Base-by-base conservation (phyloP, 2,329 filamentous ascomycete species). In the Cladosporium sp. region DNA sequence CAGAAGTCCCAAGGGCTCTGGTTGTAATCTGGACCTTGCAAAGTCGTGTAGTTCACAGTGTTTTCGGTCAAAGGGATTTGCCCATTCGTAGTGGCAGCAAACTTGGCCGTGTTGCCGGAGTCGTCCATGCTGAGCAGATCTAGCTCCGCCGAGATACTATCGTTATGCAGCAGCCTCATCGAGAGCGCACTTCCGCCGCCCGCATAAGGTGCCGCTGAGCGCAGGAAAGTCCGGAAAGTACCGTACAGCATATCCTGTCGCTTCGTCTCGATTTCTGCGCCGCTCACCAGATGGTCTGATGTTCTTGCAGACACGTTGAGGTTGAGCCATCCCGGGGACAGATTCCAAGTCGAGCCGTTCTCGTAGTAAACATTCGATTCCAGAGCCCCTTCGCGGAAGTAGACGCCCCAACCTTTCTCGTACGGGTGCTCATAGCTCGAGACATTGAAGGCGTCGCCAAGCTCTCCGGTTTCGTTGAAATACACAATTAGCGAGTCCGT, bases 401-500 rank as follows among this genome's bases (percentile, higher is more conserved):
- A 61, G 8, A 69, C 65, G 56, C 73, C 74, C 72, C 73, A 77
- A 43, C 73, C 71, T 55, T 71, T 74, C 48, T 77, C 74, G 54
- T 72, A 74, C 19, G 66, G 67, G 59, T 77, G 67, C 45, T 64
- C 61, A 57, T 71, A 78, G 18, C 68, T 59, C 53, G 74, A 67
- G 6, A 68, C 61, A 7, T 70, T 46, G 52, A 77, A 73, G 13
- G 70, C 64, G 6, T 66, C 54, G 3, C 59, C 49, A 10, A 72
- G 52, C 13, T 49, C 62, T 7, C 58, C 58, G 2, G 74, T 74
- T 54, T 77, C 75, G 58, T 78, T 78, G 68, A 78, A 78, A 61
- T 77, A 78, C 4, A 73, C 64, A 44, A 77, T 74, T 22, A 74
- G 67, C 7, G 71, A 71, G 42, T 78, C 75, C 0, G 74, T 78